phyloP scores from a whole-genome alignment of 805 yeast species.

The Ascoidea asiatica region DNA sequence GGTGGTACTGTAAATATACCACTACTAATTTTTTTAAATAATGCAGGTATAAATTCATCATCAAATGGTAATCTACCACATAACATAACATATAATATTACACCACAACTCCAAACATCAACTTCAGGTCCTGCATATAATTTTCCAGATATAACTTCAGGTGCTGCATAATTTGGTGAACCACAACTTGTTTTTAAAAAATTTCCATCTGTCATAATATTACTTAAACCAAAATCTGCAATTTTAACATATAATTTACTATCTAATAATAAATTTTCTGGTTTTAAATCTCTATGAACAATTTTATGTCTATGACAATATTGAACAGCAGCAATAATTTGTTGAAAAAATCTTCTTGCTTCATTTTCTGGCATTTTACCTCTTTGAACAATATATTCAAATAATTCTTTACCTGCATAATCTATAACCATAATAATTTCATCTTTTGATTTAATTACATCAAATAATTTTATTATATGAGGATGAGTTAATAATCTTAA shows the following conservation, averaged over 20 bases:
- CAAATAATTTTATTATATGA: constrained; percentile 89
- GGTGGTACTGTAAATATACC: constrained; percentile 90
- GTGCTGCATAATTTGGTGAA: constrained; percentile 94
- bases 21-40: constrained; percentile 82
- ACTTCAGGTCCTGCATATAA: constrained; percentile 96
- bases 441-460: constrained; percentile 88
- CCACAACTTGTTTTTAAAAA: constrained; percentile 91
- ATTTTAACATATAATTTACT: constrained; percentile 85
- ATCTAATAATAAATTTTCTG: constrained; percentile 81
- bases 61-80: constrained; percentile 94
- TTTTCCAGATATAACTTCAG: constrained; percentile 90
- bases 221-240: constrained; percentile 90
- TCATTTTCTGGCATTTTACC: constrained; percentile 89
- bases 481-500: constrained; percentile 83
- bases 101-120: constrained; percentile 96
- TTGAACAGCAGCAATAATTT: constrained; percentile 89
- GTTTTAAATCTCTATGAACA: constrained; percentile 92
- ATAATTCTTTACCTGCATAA: constrained; percentile 91
- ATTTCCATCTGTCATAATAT: constrained; percentile 97
- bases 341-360: constrained; percentile 89
- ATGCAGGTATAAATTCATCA: constrained; percentile 89
- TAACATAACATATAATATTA: constrained; percentile 84
- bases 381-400: constrained; percentile 88
- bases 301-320: constrained; percentile 93
- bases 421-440: constrained; percentile 97